Base-by-base conservation (phyloP, 2,329 filamentous ascomycete species). In the Ophiocordyceps polyrhachis-furcata region DNA sequence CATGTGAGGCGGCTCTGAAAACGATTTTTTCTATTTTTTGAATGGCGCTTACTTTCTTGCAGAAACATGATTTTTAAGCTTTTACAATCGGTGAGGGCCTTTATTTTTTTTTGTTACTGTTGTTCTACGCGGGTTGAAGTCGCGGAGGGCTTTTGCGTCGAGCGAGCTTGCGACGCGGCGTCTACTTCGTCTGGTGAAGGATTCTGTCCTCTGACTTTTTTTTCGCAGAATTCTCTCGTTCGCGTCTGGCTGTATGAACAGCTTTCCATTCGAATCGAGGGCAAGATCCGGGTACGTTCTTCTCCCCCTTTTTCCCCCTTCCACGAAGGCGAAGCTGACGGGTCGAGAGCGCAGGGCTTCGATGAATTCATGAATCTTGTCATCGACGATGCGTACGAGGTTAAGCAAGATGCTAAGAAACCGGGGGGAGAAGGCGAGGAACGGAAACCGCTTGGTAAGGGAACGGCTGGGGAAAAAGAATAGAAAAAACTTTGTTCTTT, bases 341-440 rank as follows among this genome's bases (percentile, higher is more conserved):
- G 25, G 9, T n/a, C 19, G 21, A 13, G 5, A 4, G 20, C 41
- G 14, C 5, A 94, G 87, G 88, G 91, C 14, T 98, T 98, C 53
- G 91, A 98, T 61, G 91, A 98, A 64, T 98, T 96, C 68, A 95
- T 98, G 88, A 98, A 98, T 67, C 71, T 98, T 43, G 91, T 96
- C 37, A 75, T 94, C 52, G 91, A 98, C 58, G 87, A 98, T 55
- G 91, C 91, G 28, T 78, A 95, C 46, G 89, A 96, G 65, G 87
- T 98, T n/a, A 31, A 25, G 17, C 38, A 23, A 7, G 29, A 17
- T 41, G 83, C 81, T 62, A 75, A 86, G 58, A 70, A 84, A 45
- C 87, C 83, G 50, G 93, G 93, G 70, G 79, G 76, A 15, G 81
- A 83, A 40, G 77, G 81, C 52, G 88, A 93, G 65, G 79, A 76